Base-by-base conservation (phyloP, 768 basidiomycete species). In the Neoboletus brunneissimus region DNA sequence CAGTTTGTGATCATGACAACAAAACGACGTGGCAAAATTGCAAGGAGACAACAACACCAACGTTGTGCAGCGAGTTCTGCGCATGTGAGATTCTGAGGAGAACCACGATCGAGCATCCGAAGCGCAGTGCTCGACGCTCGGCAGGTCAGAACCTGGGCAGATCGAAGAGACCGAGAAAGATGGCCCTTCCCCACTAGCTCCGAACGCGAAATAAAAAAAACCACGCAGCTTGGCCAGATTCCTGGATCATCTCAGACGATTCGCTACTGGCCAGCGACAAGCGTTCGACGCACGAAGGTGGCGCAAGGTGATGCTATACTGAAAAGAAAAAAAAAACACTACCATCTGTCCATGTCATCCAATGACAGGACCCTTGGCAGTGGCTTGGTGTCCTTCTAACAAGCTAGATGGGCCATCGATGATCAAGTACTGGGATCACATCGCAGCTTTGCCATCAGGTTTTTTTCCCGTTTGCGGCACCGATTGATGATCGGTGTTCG, bases 301-400 rank as follows among this genome's bases (percentile, higher is more conserved):
- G 44, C 48, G 40, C 23, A 38, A 44, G 23, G 12, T 22, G 5
- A 27, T 51, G 37, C 46, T 62, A 55, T 62, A 37, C 9, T 37
- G 35, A 13, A 5, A 25, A 25, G 35, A 13, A 5, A 25, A 25
- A 63, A 40, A 40, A 40, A 40, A 29, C 20, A n/a, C 35, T 23
- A 31, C 13, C 20, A 32, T 16, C 49, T 52, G 55, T 29, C 22
- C 40, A 29, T 27, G 57, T 54, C 51, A 46, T 5, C 38, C 31
- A 15, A 25, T 12, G 62, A 60, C 62, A 64, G 47, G n/a, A 38
- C 38, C 47, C 56, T 53, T 37, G 51, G 18, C 47, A 41, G 45
- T 50, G 51, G 42, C 56, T 47, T 41, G 59, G 35, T 25, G 34
- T n/a, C 54, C 22, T 12, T 13, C 25, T 46, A 42, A 61, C 59